Percentiles rank a stretch among this genome's conserved stretches.
Evolutionary conservation across 2,329 filamentous ascomycete species (phyloP).

Genomic region (Fusarium penzigii): DNA sequence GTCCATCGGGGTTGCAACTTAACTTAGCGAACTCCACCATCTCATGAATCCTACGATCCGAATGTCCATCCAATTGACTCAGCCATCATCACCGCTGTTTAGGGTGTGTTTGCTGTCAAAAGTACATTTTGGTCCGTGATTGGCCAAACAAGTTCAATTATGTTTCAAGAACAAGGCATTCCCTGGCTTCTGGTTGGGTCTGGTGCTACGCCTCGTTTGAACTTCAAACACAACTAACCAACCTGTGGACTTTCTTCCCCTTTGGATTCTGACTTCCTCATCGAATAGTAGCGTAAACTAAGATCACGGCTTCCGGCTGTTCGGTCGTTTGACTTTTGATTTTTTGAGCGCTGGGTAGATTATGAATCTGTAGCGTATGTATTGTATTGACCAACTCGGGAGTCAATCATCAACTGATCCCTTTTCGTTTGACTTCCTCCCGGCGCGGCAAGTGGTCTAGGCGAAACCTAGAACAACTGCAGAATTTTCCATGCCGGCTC

Average conservation of each 20-base stretch:
- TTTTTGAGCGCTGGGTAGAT: too few species aligned
- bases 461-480: not conserved
- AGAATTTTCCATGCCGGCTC: not conserved
- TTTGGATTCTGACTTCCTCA: too few species aligned
- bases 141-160: not conserved
- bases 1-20: too few species aligned
- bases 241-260: not conserved
- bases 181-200: not conserved
- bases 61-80: not conserved
- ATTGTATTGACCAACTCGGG: too few species aligned
- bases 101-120: slow-evolving; percentile 6
- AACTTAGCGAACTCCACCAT: not conserved
- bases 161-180: slow-evolving; percentile 17
- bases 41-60: not conserved
- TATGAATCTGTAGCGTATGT: too few species aligned
- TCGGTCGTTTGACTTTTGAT: too few species aligned
- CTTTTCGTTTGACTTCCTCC: not conserved
- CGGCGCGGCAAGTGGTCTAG: not conserved
- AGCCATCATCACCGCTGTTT: slow-evolving; percentile 20
- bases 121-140: not conserved
- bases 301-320: too few species aligned
- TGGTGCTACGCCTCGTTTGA: not conserved
- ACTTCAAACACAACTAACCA: not conserved
- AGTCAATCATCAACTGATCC: not conserved
- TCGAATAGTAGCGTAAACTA: too few species aligned